Evolutionary conservation across 1,284 basidiomycete genomes (phyloP), one percentile per base, ranked within the genome.

Genomic region (Coniferiporia weirii): DNA sequence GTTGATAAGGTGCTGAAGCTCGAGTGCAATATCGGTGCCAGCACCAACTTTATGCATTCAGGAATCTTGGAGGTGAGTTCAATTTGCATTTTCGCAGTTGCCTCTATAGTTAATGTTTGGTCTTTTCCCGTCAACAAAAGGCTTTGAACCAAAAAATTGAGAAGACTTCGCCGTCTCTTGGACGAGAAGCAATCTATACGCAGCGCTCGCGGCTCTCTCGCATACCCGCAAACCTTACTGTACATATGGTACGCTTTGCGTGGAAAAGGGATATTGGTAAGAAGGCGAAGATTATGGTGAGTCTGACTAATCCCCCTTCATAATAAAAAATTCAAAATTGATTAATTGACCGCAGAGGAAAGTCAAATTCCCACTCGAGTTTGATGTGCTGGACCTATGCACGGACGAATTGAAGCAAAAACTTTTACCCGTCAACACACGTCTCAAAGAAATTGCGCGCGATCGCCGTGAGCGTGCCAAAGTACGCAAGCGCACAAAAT

Each of bases 191-290:
- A 0, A 72, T 82, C 1, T 99, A 98, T 75, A 84, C 80, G n/a
- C 87, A 93, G 70, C 84, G 82, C 47, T 90, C 91, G 7, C 85
- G 94, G 3, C 73, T 99, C 52, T 85, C 91, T 4, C 82, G 95
- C 13, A 76, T 98, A 27, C 97, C 96, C 0, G 73, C 82, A 4
- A 94, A 95, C 69, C 80, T 97, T 44, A 87, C 89, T 8, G 83
- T 95, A 3, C 93, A 95, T 66, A 91, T 98, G 87, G 94, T 96
- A 6, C 87, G 97, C 51, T 99, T 99, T 73, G 92, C 89, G 64
- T 99, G 96, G 96, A 79, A 93, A 62, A 79, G 85, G 48, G 96
- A 98, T 66, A 95, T 98, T 60, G 77, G 78, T 64, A 95, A 93
- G 76, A 95, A 95, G 68, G 85, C 91, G 1, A 95, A 95, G 75